These are phyloP conservation scores for Teunomyces gatunensis DNA, from an alignment of 805 yeast species.

Conservation along the genomic window DNA sequence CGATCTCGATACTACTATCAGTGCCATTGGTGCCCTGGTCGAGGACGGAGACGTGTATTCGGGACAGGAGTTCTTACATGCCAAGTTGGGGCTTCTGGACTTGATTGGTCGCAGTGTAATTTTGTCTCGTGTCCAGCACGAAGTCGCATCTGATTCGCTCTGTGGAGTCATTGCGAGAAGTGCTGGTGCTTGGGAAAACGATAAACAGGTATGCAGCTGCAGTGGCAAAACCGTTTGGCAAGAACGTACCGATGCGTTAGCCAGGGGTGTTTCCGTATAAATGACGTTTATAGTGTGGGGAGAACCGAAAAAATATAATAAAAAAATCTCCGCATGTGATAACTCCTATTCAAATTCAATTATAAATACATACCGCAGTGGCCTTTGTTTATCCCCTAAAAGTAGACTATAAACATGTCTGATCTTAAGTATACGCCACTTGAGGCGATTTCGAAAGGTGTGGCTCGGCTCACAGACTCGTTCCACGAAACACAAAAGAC, in stretches of 20 bases:
- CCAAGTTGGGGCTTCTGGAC: slow-evolving; percentile 50
- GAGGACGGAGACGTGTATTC: slow-evolving; percentile 19
- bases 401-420: neutral
- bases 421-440: slow-evolving; percentile 41
- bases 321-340: neutral
- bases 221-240: slow-evolving; percentile 97
- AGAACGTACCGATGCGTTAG: slow-evolving; percentile 75
- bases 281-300: neutral
- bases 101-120: slow-evolving; percentile 70
- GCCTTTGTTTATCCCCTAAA: too few species aligned
- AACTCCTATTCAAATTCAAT: too few species aligned
- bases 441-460: slow-evolving; percentile 47
- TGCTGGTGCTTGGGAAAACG: slow-evolving; percentile 97
- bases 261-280: slow-evolving; percentile 46
- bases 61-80: slow-evolving; percentile 39
- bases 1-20: slow-evolving; percentile 24
- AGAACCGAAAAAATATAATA: neutral
- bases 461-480: slow-evolving; percentile 38
- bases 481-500: slow-evolving; percentile 48
- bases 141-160: slow-evolving; percentile 44
- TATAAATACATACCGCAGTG: too few species aligned
- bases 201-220: slow-evolving; percentile 89
- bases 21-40: slow-evolving; percentile 34
- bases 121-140: slow-evolving; percentile 40
- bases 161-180: slow-evolving; percentile 93